phyloP scores from a whole-genome alignment of 2,329 filamentous ascomycete genomes.

The Colletotrichum kahawae region DNA sequence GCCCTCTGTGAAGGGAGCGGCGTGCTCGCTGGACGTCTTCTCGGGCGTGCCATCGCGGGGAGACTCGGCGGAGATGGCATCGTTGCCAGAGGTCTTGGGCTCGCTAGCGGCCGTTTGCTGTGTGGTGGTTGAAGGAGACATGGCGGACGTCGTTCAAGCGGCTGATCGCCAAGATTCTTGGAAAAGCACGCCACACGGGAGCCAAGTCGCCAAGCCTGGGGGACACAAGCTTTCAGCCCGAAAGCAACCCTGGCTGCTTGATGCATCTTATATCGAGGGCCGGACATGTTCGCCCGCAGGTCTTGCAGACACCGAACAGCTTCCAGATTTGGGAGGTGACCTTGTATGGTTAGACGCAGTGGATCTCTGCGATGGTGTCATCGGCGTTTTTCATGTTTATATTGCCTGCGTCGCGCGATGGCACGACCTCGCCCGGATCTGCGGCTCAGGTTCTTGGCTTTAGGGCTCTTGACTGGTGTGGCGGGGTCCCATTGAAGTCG shows the following conservation, averaged over 20 bases:
- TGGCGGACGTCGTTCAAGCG: neutral
- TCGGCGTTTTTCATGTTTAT: slow-evolving; percentile 7
- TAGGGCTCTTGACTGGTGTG: neutral
- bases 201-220: slow-evolving; percentile 15
- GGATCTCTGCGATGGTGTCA: slow-evolving; percentile 15
- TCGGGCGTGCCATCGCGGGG: neutral
- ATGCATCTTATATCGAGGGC: neutral
- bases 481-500: neutral
- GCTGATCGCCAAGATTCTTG: slow-evolving; percentile 14
- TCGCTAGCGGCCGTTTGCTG: neutral
- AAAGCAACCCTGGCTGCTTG: neutral
- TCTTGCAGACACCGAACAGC: neutral
- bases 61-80: neutral
- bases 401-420: neutral
- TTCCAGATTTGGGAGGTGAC: neutral
- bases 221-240: neutral
- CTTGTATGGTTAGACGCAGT: neutral
- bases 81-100: neutral
- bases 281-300: neutral
- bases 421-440: neutral
- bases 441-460: neutral
- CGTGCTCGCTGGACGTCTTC: neutral
- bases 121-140: neutral
- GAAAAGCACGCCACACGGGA: neutral
- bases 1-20: slow-evolving; percentile 23